These are phyloP conservation scores for Fomitopsis pinicola DNA, from an alignment of 1,284 basidiomycete species.

Conservation along the genomic window DNA sequence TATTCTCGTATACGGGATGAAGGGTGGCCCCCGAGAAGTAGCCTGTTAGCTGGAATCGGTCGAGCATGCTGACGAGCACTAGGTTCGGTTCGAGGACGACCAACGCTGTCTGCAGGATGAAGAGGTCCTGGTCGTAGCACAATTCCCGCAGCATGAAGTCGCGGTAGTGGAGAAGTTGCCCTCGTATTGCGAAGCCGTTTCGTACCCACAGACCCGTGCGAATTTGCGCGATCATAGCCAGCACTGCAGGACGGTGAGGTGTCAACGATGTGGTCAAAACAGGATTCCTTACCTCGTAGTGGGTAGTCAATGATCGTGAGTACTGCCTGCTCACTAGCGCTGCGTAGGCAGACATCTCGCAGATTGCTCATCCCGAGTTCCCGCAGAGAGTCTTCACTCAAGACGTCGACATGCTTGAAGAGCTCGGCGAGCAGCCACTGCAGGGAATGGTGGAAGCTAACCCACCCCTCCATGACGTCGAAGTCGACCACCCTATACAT, in stretches of 20 bases:
- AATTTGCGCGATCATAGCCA: constrained; percentile 91
- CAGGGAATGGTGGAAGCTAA: constrained; percentile 93
- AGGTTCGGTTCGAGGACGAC: constrained; percentile 77
- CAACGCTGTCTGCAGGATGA: constrained; percentile 84
- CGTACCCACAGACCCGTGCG: constrained; percentile 96
- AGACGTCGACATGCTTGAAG: constrained; percentile 73
- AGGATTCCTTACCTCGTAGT: constrained; percentile 61
- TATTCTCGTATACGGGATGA: constrained; percentile 62
- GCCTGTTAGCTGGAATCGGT: constrained; percentile 79
- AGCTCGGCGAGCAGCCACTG: constrained; percentile 93
- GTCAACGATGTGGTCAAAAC: neutral
- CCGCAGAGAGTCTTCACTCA: constrained; percentile 52
- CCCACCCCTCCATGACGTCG: constrained; percentile 76
- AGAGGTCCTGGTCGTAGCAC: constrained; percentile 96
- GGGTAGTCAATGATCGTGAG: constrained; percentile 82
- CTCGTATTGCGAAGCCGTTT: constrained; percentile 94
- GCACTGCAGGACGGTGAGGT: constrained; percentile 42
- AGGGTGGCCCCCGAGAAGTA: constrained; percentile 73
- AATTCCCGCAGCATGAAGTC: constrained; percentile 95
- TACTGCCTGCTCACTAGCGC: constrained; percentile 58
- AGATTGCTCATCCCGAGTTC: constrained; percentile 50
- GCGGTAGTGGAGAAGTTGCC: constrained; percentile 95
- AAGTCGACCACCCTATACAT: constrained; percentile 67
- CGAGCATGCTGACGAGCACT: constrained; percentile 83
- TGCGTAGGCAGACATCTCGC: constrained; percentile 55